Evolutionary conservation across 2,329 filamentous ascomycete species (phyloP), one percentile per base, ranked within the genome.

Genomic region (Penicillium brasilianum): DNA sequence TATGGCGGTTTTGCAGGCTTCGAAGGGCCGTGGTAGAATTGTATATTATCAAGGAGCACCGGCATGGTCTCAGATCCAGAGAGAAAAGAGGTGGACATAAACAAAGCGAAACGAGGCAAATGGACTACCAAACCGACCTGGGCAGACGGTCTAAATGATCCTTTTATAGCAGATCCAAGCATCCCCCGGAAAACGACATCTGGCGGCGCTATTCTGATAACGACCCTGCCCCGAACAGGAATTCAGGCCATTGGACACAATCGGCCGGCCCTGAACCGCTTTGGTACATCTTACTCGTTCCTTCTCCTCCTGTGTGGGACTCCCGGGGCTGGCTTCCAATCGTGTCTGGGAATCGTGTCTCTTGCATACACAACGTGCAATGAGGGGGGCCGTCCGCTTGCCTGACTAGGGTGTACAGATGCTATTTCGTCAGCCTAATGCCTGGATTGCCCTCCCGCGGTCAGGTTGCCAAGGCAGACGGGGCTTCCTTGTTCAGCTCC

Each of bases 41-140:
- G 20, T 53, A 53, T 53, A 53, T 53, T 53, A 53, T 53, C 20
- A 41, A 53, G 50, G 34, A 28, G 7, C 1, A 53, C 50, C 10
- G 34, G 36, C 14, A 53, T 53, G 9, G 50, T 53, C 13, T 28
- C 20, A 39, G 25, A 28, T 48, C 18, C 16, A 4, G 25, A 30
- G 18, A 14, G 50, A 8, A 28, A 53, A 28, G 30, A 41, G 3
- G 4, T 36, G 13, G 14, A 41, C 1, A 30, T 39, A 18, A 48
- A 48, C 1, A 41, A 53, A 11, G 34, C 20, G 20, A 41, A 53
- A 52, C 10, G 9, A 52, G 49, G 49, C 2, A 36, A 51, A 3
- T 11, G 4, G 48, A 37, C 36, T 51, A 9, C 50, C 20, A 39
- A 10, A 28, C 50, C 16, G 25, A 48, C 22, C 22, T n/a, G 13